Base-by-base conservation (phyloP, 1,284 basidiomycete species). In the Microbotryum lychnidis-dioicae region DNA sequence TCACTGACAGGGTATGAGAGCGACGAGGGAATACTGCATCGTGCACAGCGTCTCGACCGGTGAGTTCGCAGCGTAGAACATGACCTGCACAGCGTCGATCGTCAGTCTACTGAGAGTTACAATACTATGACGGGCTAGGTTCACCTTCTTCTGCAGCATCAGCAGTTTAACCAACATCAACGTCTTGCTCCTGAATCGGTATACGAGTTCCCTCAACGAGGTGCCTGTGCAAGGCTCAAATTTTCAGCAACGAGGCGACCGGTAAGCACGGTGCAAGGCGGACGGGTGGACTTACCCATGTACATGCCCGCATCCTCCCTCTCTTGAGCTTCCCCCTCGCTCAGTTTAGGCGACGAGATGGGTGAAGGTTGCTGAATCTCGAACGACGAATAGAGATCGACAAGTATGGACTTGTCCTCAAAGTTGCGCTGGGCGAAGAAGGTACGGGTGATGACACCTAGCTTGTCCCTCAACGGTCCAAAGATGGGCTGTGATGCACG, bases 1-100 rank as follows among this genome's bases (percentile, higher is more conserved):
- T 25, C 12, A 31, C 67, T 37, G 3, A 67, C 66, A 53, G 51
- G 74, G 65, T 5, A 76, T 69, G 16, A 78, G 71, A 1, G 75
- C 76, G 31, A 78, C 82, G 29, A 98, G 81, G 1, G 91, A 94
- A 75, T 99, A 99, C 75, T 99, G 96, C 72, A 91, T 96, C 29
- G 92, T 97, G 77, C 94, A 97, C 37, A 99, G 79, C 61, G 86
- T 84, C 76, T 99, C 96, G 1, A 98, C 94, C 0, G 94, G 94
- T 73, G 97, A 92, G 6, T 59, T 50, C 10, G 61, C 56, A 9
- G 94, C 94, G 70, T 85, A 96, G 74, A 98, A 92, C 86, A 98
- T 89, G 65, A 97, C 87, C 90, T 93, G 72, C 31, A 7, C 29
- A 54, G 12, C 18, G 54, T 42, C 16, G 3, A 16, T 14, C 44